phyloP scores from a whole-genome alignment of 257 asterid species.

The Avicennia marina region DNA sequence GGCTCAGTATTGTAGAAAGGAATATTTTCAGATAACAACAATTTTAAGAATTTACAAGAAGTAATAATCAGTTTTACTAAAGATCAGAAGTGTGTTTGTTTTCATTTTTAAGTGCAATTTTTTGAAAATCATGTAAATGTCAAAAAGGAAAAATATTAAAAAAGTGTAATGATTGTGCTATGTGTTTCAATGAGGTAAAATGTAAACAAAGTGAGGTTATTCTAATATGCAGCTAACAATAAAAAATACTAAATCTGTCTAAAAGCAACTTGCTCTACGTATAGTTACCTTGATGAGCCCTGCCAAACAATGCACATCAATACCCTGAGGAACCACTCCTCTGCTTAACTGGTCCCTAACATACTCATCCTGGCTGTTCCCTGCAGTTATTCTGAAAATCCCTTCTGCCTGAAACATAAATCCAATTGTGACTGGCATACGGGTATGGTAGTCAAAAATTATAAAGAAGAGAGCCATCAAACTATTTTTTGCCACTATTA shows the following conservation, averaged over 20 bases:
- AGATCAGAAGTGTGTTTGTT: too few relatives aligned
- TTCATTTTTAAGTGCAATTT: too few relatives aligned
- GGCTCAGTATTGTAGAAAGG: too few relatives aligned
- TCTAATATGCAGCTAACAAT: background rate
- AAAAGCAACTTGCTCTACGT: constrained; percentile 2
- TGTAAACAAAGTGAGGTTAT: too few relatives aligned
- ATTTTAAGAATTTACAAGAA: background rate
- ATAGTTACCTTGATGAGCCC: constrained; percentile 81
- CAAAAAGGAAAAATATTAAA: too few relatives aligned
- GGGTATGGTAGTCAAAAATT: background rate
- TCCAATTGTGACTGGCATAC: constrained; percentile 18
- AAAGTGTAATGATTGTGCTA: too few relatives aligned
- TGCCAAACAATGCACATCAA: constrained; percentile 94
- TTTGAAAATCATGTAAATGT: too few relatives aligned
- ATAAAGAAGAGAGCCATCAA: background rate
- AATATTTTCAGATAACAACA: background rate
- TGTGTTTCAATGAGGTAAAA: too few relatives aligned
- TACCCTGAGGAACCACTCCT: constrained; percentile 82
- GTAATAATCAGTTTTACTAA: background rate
- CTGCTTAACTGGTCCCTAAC: constrained; percentile 90
- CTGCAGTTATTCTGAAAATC: constrained; percentile 93
- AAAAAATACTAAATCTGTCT: background rate
- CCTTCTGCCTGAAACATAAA: constrained; percentile 78
- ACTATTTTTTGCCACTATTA: constrained; percentile 1
- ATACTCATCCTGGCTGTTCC: constrained; percentile 89